phyloP scores from a whole-genome alignment of 2,329 filamentous ascomycete species.

The Falciphora oryzae region DNA sequence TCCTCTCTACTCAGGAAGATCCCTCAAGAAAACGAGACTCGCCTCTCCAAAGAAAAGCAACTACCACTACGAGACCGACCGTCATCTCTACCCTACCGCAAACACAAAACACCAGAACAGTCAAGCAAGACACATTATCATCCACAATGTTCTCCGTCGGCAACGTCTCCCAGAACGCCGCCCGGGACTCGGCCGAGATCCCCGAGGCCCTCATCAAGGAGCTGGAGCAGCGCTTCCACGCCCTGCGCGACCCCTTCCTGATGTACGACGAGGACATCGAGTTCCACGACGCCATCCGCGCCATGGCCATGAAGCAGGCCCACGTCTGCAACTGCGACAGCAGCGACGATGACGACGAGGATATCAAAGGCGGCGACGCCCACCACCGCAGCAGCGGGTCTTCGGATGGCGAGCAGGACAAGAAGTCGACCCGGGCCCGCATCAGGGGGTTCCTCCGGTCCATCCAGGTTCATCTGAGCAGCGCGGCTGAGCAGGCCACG shows the following conservation, averaged over 20 bases:
- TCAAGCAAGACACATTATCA: not conserved
- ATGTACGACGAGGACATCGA: constrained; percentile 9
- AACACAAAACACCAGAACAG: not conserved
- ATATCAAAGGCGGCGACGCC: not conserved
- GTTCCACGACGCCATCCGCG: constrained; percentile 13
- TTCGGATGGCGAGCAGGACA: not conserved
- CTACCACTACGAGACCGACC: not conserved
- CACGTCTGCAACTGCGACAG: not conserved
- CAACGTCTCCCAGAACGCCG: constrained; percentile 5
- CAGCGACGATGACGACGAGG: not conserved
- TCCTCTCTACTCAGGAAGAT: not conserved
- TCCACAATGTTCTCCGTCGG: constrained; percentile 5
- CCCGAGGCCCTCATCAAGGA: constrained; percentile 8
- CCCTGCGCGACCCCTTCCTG: constrained; percentile 9
- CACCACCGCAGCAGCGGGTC: not conserved
- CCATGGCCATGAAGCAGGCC: constrained; percentile 3
- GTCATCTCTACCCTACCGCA: not conserved
- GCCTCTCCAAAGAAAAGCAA: not conserved
- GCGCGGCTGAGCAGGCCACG: not conserved
- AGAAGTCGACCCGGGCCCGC: not conserved
- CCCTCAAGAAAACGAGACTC: not conserved
- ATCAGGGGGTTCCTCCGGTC: not conserved
- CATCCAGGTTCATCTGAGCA: not conserved
- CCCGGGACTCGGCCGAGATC: constrained; percentile 9
- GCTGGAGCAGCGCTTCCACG: constrained; percentile 4